Base-by-base conservation (phyloP, 257 asterid species). In the Solanum lignicaule region DNA sequence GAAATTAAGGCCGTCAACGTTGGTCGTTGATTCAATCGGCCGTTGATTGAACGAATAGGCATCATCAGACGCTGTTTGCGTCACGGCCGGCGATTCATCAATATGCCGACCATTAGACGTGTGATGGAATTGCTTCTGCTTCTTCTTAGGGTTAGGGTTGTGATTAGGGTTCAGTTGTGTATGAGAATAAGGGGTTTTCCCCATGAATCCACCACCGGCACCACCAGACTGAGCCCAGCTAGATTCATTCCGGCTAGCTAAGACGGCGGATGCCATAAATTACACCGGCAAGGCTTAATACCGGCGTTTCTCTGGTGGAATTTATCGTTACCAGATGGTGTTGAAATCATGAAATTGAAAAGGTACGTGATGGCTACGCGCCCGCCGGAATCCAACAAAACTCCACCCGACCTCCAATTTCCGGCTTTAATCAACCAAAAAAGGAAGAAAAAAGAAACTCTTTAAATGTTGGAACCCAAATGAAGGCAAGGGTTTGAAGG, bases 51-150 rank as follows among this genome's bases (percentile, higher is more conserved):
- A 97, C 5, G 99, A 97, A 88, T 97, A 95, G 9, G 98, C 99
- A 39, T 97, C 99, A 46, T 96, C 99, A 4, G 99, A 96, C 7
- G 94, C 97, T 4, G 98, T 91, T 93, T 92, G 99, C 62, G 98
- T 92, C 25, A 93, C 95, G 43, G 89, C 97, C 11, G 97, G 94
- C 35, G 93, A 93, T 11, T 92, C 92, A 38, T 88, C 93, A 82
- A 83, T 88, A 81, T 43, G 88, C 83, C 91, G 87, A 84, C 95
- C 96, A 91, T 92, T 95, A 1, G 90, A 89, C 4, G 93, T 58
- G n/a, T 90, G 88, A 29, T 91, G 93, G 81, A 92, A 93, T 88
- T 94, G 93, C 90, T 96, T 95, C 88, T 92, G 98, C 92, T 93
- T 95, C 60, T 96, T 96, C 90, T 96, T 95, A 38, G 93, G 90